Conservation (phyloP, 1,284 basidiomycete genomes). For the Fomitopsis schrenkii region DNA sequence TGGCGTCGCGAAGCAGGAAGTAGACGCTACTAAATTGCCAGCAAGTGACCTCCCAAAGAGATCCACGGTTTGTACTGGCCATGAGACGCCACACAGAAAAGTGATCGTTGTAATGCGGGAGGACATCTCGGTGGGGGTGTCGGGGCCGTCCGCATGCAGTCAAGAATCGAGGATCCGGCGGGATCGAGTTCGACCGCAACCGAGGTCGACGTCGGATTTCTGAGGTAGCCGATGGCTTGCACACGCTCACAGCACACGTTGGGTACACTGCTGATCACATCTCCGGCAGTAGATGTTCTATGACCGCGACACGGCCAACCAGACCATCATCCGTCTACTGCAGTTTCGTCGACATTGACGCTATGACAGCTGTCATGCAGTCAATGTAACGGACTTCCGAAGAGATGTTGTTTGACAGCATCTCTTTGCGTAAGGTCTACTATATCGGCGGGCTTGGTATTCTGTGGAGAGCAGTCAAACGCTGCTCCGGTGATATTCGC, state of each 20-base stretch:
- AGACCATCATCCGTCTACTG: neutral
- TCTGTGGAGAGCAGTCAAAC: neutral
- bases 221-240: neutral
- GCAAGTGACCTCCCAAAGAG: neutral
- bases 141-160: neutral
- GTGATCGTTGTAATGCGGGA: neutral
- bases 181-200: neutral
- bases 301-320: neutral
- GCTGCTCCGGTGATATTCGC: neutral
- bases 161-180: neutral
- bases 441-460: neutral
- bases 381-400: neutral
- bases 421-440: neutral
- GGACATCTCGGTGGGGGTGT: neutral
- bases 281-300: neutral
- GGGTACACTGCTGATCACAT: neutral
- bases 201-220: neutral
- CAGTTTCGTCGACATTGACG: neutral
- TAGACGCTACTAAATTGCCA: neutral
- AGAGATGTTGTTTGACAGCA: neutral
- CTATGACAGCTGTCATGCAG: conserved; percentile 1
- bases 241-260: neutral
- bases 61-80: neutral
- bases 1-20: neutral
- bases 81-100: neutral